Base-by-base conservation (phyloP, 768 basidiomycete genomes). In the Guyanaporus albipodus region DNA sequence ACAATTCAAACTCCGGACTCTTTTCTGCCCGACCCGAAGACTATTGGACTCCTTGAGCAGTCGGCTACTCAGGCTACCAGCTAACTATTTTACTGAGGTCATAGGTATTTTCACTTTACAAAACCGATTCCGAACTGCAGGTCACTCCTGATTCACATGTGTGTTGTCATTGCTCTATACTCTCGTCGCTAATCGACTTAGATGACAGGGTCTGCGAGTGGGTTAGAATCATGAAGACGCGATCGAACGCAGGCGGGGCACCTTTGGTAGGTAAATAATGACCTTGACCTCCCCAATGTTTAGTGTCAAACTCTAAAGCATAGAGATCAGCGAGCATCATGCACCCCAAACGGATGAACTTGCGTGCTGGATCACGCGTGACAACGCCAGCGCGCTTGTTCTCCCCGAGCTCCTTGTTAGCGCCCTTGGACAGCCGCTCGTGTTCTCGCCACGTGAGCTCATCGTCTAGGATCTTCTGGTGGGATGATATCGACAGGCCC, bases 361-460 rank as follows among this genome's bases (percentile, higher is more conserved):
- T 45, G 53, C 44, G 17, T 12, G 44, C 34, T 47, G 66, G 56
- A 24, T 63, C 53, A 6, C 61, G 49, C 2, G 55, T 43, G 33
- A 66, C 64, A 14, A 44, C 62, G 6, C 66, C 64, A 0, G 60
- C 61, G 6, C 66, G 56, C 42, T 38, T 67, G 54, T 59, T 61
- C 8, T 58, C 64, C 3, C 64, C 60, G 6, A 58, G 53, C 7
- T 52, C 41, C 43, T 57, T 49, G 26, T 45, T 31, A 4, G 27
- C 32, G 9, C 48, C 48, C n/a, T 44, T 40, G 9, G 54, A 40
- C 26, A 52, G 27, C 11, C 60, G 55, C n/a, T 53, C 11, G 11
- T 33, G 27, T 23, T 66, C 64, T 24, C 40, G 32, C 33, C 50
- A 39, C 1, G 52, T 56, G 29, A 66, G 55, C 24, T 52, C 52